Conservation (phyloP, 768 basidiomycete genomes). For the Pleurotus citrinopileatus region DNA sequence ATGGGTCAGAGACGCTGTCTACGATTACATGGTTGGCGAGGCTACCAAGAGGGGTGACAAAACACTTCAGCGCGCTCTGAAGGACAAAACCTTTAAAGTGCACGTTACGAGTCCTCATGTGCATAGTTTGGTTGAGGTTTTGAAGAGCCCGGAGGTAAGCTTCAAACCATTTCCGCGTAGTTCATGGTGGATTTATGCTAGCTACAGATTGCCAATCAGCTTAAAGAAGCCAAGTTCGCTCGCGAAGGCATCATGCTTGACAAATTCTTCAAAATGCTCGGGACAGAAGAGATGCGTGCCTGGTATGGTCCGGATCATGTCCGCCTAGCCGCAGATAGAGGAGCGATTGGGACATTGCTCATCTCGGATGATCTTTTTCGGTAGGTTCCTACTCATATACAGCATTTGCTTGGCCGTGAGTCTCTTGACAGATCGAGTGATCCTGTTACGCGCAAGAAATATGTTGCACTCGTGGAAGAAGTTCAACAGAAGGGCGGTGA, state of each 20-base stretch:
- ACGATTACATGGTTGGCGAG: conserved; percentile 80
- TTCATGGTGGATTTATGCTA: background rate
- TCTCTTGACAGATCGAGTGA: conserved; percentile 65
- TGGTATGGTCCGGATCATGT: conserved; percentile 99
- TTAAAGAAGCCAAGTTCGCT: conserved; percentile 97
- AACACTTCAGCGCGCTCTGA: conserved; percentile 64
- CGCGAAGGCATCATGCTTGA: conserved; percentile 90
- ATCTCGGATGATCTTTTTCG: conserved; percentile 96
- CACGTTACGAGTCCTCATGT: conserved; percentile 94
- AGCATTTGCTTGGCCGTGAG: conserved; percentile 1
- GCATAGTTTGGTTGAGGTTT: conserved; percentile 89
- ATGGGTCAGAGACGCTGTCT: conserved; percentile 89
- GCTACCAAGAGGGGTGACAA: conserved; percentile 83
- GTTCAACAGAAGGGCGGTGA: conserved; percentile 89
- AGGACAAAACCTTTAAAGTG: conserved; percentile 85
- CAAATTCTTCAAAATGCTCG: conserved; percentile 99
- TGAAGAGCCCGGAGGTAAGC: conserved; percentile 89
- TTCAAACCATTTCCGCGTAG: conserved; percentile 5
- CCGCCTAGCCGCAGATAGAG: conserved; percentile 83
- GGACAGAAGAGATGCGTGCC: conserved; percentile 89
- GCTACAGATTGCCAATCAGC: conserved; percentile 60
- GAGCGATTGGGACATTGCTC: conserved; percentile 89
- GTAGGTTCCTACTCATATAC: conserved; percentile 34
- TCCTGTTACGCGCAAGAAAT: conserved; percentile 72
- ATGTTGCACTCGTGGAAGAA: conserved; percentile 84